These are phyloP conservation scores for Plantago elongata DNA, from an alignment of 257 asterid species.

Conservation along the genomic window DNA sequence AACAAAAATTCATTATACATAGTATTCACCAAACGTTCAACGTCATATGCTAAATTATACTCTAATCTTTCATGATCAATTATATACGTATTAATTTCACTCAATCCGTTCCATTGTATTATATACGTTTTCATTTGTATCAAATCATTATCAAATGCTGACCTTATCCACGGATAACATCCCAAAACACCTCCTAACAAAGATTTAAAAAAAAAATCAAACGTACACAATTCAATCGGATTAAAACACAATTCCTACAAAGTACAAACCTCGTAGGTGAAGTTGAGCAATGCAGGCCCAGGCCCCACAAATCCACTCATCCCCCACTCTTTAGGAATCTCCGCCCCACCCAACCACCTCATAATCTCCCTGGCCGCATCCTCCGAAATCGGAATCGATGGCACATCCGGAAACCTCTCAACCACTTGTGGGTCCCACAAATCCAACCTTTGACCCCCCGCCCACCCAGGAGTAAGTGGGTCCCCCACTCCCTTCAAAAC, in stretches of 20 bases:
- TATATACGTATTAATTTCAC: too few relatives aligned
- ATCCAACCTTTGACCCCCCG: constrained; percentile 63
- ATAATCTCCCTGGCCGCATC: constrained; percentile 58
- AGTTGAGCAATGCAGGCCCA: constrained; percentile 66
- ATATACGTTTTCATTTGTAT: too few relatives aligned
- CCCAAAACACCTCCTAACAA: too few relatives aligned
- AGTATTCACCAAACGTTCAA: too few relatives aligned
- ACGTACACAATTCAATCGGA: background rate
- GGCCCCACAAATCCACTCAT: constrained; percentile 47
- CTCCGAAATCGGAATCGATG: constrained; percentile 78
- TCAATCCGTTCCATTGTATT: too few relatives aligned
- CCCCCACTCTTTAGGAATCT: constrained; percentile 54
- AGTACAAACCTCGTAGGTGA: constrained; percentile 69
- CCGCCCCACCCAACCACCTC: constrained; percentile 47
- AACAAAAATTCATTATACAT: too few relatives aligned
- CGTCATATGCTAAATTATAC: too few relatives aligned
- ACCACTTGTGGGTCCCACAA: constrained; percentile 44
- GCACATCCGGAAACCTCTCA: constrained; percentile 59
- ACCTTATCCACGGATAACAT: too few relatives aligned
- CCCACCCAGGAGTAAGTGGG: constrained; percentile 94
- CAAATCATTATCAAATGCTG: too few relatives aligned
- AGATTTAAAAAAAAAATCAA: too few relatives aligned
- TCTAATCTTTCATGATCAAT: too few relatives aligned
- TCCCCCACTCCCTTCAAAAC: constrained; percentile 89
- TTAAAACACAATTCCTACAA: background rate